Base-by-base conservation (phyloP, 306 rosid genomes). In the Dryas drummondii region DNA sequence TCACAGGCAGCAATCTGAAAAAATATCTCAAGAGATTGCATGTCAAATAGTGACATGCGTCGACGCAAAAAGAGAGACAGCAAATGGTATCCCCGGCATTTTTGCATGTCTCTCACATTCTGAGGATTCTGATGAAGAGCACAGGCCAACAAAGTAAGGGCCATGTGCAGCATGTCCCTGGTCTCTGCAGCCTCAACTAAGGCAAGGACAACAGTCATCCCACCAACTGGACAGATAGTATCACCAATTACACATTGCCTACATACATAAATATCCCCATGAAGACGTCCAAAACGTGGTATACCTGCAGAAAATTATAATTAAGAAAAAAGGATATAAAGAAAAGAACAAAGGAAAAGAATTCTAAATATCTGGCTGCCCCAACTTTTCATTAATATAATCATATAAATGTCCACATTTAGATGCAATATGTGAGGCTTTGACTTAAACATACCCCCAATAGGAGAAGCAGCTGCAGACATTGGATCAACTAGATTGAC, bases 401-500 rank as follows among this genome's bases (percentile, higher is more conserved):
- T 46, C 41, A 46, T 57, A 27, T 9, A n/a, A 48, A 54, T 67
- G 41, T 58, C 17, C 19, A 19, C 12, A 19, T 32, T n/a, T 46
- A 55, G 49, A 64, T 57, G 68, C 56, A 53, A 53, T 44, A 52
- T 19, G 3, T n/a, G 67, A 82, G 59, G 57, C 71, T n/a, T 5
- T 68, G 72, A 71, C 78, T 76, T 87, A 76, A 55, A 79, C 96
- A 84, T 76, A 96, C 99, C 99, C 83, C 99, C 99, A 80, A 96
- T 96, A 52, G 99, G 99, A 82, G 99, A 96, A 66, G 99, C 99
- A 79, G 99, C 98, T 45, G 98, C 98, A 58, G 99, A 96, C 90
- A 88, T 78, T 65, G 99, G 99, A 90, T 96, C 99, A 77, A 96
- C 98, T 81, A 96, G 80, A 87, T 96, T 96, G 79, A 96, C 91